These are phyloP conservation scores for Crithidia fasciculata DNA, from an alignment of 208 protist genomes.

Conservation along the genomic window DNA sequence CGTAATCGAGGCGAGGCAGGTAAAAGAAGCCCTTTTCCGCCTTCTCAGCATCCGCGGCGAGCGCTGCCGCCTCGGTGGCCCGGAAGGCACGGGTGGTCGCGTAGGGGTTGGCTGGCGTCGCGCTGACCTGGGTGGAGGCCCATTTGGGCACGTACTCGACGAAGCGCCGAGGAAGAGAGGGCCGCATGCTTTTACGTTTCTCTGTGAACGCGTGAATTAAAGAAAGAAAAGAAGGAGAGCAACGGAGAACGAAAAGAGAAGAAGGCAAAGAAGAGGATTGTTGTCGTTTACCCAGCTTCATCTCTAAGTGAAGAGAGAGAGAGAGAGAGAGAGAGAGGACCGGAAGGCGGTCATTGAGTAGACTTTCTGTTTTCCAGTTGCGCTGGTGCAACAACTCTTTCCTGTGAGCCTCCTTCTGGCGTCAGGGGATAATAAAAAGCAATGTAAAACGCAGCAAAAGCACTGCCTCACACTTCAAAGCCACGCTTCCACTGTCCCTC, in stretches of 20 bases:
- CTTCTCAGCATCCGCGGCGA: conserved; percentile 41
- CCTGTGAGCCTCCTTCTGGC: too few species aligned
- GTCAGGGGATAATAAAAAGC: too few species aligned
- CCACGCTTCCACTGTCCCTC: too few species aligned
- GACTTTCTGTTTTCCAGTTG: too few species aligned
- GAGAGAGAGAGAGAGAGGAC: too few species aligned
- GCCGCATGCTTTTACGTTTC: conserved; percentile 35
- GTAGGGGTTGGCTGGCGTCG: conserved; percentile 23
- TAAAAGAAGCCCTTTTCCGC: conserved; percentile 75
- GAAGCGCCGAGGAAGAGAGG: conserved; percentile 43
- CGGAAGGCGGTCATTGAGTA: too few species aligned
- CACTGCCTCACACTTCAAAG: too few species aligned
- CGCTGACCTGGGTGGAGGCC: conserved; percentile 26
- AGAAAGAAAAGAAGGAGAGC: conserved; percentile 29
- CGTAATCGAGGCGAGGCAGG: conserved; percentile 74
- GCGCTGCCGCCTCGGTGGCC: conserved; percentile 56
- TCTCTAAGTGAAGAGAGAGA: too few species aligned
- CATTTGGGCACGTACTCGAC: conserved; percentile 71
- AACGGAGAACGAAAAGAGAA: conserved; percentile 11
- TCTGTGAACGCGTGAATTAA: background rate
- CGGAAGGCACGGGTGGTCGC: conserved; percentile 66
- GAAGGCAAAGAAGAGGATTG: background rate
- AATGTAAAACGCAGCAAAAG: too few species aligned
- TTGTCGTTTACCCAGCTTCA: too few species aligned
- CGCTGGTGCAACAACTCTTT: too few species aligned